A percentile compares a stretch with the other conserved stretches of the same genome.
phyloP scores from a whole-genome alignment of 1,284 basidiomycete species.

The Malassezia obtusa region DNA sequence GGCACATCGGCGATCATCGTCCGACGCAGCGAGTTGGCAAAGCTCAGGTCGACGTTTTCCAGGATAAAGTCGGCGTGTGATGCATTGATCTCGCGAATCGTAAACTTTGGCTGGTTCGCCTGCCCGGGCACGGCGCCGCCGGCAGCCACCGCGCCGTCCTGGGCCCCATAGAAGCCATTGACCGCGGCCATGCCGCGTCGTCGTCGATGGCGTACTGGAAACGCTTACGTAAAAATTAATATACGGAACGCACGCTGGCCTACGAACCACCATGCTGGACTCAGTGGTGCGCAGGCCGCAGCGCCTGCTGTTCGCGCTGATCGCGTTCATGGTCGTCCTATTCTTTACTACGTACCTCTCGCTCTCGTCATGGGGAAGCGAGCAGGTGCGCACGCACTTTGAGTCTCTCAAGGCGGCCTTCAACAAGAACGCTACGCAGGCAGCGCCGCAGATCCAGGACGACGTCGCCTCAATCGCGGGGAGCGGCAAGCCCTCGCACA shows the following conservation, averaged over 20 bases:
- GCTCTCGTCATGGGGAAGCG: constrained; percentile 7
- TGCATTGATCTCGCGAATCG: constrained; percentile 29
- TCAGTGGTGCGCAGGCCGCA: constrained; percentile 13
- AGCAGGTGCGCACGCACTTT: constrained; percentile 9
- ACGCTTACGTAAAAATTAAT: not conserved
- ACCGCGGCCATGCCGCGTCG: constrained; percentile 12
- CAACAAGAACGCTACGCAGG: not conserved
- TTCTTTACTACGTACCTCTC: constrained; percentile 12
- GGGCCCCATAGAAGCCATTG: constrained; percentile 11
- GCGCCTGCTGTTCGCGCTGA: constrained; percentile 10
- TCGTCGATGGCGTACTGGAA: not conserved
- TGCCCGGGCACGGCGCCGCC: not conserved
- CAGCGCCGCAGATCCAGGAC: not conserved
- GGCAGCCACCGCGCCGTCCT: not conserved
- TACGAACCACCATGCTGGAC: constrained; percentile 10
- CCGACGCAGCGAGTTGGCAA: constrained; percentile 44
- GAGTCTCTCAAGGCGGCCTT: constrained; percentile 3
- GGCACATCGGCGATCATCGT: constrained; percentile 46
- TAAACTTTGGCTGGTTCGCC: constrained; percentile 25
- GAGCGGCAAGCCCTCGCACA: not conserved
- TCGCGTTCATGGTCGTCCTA: constrained; percentile 8
- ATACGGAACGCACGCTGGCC: not conserved
- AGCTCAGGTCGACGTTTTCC: constrained; percentile 42
- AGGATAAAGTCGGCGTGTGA: constrained; percentile 41
- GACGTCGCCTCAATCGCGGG: not conserved